Evolutionary conservation across 1,139 yeast genomes (phyloP), one percentile per base, ranked within the genome.

Genomic region (Taphrina flavorubra): DNA sequence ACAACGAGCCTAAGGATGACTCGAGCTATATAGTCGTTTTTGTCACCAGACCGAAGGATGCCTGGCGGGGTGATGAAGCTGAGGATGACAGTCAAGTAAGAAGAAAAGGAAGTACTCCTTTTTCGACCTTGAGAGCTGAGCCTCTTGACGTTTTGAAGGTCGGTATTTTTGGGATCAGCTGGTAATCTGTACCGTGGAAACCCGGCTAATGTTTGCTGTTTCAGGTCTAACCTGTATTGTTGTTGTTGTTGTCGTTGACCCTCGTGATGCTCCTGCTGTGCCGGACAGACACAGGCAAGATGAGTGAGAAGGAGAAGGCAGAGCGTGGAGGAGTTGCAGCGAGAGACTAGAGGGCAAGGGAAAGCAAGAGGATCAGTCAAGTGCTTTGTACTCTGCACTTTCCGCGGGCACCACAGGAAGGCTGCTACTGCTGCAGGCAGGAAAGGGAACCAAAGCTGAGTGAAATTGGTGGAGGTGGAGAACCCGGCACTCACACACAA

Each of bases 301-400:
- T 25, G 31, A 25, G 31, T 25, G 31, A 25, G 31, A 25, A 25
- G 31, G 31, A 25, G 31, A 25, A 25, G 31, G 31, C 2, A 25
- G 31, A 25, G 31, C 31, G 31, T 25, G 31, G 4, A 25, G 31
- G 31, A 25, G 31, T 25, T 25, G 31, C 31, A 44, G 18, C 1
- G 47, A 44, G 47, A 10, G n/a, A n/a, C n/a, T 13, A n/a, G n/a
- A n/a, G n/a, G 4, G n/a, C 2, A n/a, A 44, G 47, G 47, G 18
- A 16, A 6, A 20, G 53, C 36, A 11, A 20, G 53, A 20, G 53
- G 53, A 14, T 6, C 36, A 49, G 53, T 31, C 10, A 20, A 25
- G 53, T 49, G 53, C 53, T 44, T 44, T 44, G 47, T 44, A 44
- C 18, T 44, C n/a, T 39, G 11, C 42, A 39, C 42, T 39, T 14